Conservation (phyloP, 23 red algal species). For the Chondrus crispus region DNA sequence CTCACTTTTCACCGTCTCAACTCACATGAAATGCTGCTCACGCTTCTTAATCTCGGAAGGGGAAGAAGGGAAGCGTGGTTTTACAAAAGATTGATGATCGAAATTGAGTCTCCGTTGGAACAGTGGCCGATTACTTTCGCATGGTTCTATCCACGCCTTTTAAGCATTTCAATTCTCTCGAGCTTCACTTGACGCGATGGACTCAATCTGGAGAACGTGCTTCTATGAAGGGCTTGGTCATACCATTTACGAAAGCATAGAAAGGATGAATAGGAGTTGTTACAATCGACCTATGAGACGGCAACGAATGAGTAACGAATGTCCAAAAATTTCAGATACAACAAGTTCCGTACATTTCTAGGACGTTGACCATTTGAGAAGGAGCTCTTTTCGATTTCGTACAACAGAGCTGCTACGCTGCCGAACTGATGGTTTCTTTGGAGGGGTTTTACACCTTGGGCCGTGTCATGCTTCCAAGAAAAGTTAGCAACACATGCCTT, state of each 20-base stretch:
- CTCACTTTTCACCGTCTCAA: too few relatives aligned
- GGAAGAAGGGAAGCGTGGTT: background rate
- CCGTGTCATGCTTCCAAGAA: background rate
- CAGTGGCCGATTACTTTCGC: background rate
- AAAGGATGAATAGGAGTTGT: background rate
- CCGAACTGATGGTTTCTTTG: slow-evolving; percentile 4
- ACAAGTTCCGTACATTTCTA: background rate
- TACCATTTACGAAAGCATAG: background rate
- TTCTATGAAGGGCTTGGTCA: background rate
- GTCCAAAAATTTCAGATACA: background rate
- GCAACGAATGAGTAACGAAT: background rate
- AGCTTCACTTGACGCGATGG: background rate
- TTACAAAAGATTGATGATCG: background rate
- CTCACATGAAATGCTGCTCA: background rate
- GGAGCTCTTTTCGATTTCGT: background rate
- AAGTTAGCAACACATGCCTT: too few relatives aligned
- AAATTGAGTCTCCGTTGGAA: background rate
- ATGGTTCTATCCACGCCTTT: background rate
- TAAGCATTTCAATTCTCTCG: background rate
- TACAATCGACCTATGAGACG: background rate
- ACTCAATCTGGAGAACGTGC: background rate
- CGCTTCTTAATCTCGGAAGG: background rate
- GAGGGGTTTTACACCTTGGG: background rate
- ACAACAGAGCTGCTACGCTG: background rate
- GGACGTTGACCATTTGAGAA: background rate